phyloP scores from a whole-genome alignment of 495 filamentous ascomycete species.

The Lentithecium fluviatile region DNA sequence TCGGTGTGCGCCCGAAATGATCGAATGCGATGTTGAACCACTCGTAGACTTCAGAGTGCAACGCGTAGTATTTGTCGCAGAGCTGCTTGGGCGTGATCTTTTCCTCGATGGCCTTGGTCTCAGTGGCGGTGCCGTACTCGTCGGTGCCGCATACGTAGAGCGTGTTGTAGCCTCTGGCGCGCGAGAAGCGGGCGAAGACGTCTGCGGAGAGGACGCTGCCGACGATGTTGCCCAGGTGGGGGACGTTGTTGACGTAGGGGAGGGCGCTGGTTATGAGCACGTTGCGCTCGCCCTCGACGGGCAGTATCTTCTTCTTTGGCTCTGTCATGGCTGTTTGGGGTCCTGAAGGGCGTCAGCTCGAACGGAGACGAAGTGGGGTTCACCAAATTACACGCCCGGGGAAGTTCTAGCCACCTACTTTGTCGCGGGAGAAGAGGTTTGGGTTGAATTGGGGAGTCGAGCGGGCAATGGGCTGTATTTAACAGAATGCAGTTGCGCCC shows the following conservation, averaged over 20 bases:
- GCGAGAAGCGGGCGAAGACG: constrained; percentile 73
- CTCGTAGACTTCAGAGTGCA: constrained; percentile 81
- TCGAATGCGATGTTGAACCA: constrained; percentile 85
- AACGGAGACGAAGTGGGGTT: background rate
- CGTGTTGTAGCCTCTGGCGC: constrained; percentile 64
- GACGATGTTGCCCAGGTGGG: constrained; percentile 71
- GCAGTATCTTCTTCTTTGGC: constrained; percentile 47
- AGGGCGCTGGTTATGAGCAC: constrained; percentile 54
- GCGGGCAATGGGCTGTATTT: background rate
- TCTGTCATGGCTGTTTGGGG: constrained; percentile 8
- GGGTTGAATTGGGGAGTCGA: background rate
- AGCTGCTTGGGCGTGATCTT: constrained; percentile 68
- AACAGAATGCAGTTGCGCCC: background rate
- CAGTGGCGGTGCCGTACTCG: constrained; percentile 85
- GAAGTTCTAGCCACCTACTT: background rate
- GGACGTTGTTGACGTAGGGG: constrained; percentile 91
- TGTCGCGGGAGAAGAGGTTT: background rate
- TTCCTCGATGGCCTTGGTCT: constrained; percentile 72
- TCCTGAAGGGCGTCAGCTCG: background rate
- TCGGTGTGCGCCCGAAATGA: constrained; percentile 80
- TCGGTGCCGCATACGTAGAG: constrained; percentile 70
- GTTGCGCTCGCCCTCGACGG: constrained; percentile 50
- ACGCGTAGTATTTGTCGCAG: constrained; percentile 80
- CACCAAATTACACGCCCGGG: background rate
- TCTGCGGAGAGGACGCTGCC: constrained; percentile 84